Conservation (phyloP, 2,329 filamentous ascomycete species). For the Cryphonectria parasitica region DNA sequence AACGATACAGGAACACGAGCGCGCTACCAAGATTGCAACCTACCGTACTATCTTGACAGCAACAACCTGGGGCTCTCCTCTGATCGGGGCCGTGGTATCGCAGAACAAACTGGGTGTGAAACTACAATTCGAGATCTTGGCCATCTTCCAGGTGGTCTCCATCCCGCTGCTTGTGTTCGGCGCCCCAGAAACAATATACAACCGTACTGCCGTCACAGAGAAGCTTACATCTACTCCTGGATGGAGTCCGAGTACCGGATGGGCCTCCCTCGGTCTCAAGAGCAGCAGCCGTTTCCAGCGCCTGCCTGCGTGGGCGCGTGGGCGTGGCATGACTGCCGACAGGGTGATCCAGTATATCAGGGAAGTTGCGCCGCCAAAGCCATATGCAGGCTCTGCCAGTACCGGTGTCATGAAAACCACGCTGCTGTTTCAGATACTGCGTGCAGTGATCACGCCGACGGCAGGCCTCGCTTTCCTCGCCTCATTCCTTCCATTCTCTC, state of each 20-base stretch:
- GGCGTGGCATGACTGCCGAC: constrained; percentile 37
- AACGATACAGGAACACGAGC: constrained; percentile 55
- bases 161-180: constrained; percentile 52
- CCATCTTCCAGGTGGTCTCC: constrained; percentile 50
- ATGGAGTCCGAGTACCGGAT: constrained; percentile 30
- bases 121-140: constrained; percentile 56
- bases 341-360: constrained; percentile 41
- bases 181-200: constrained; percentile 57
- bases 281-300: constrained; percentile 26
- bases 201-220: constrained; percentile 42
- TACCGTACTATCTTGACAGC: constrained; percentile 50
- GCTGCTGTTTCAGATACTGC: constrained; percentile 49
- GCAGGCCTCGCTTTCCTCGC: constrained; percentile 50
- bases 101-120: constrained; percentile 45
- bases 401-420: constrained; percentile 32
- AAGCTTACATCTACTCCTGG: constrained; percentile 30
- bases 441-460: constrained; percentile 55
- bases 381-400: constrained; percentile 39
- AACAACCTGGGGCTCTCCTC: constrained; percentile 57
- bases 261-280: constrained; percentile 31
- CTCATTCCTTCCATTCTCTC: constrained; percentile 49
- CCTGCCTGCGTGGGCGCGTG: constrained; percentile 35
- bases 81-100: constrained; percentile 56
- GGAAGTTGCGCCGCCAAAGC: constrained; percentile 43
- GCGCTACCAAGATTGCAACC: constrained; percentile 48